Evolutionary conservation across 2,329 filamentous ascomycete genomes (phyloP), one percentile per base, ranked within the genome.

Genomic region (Oidium heveae): DNA sequence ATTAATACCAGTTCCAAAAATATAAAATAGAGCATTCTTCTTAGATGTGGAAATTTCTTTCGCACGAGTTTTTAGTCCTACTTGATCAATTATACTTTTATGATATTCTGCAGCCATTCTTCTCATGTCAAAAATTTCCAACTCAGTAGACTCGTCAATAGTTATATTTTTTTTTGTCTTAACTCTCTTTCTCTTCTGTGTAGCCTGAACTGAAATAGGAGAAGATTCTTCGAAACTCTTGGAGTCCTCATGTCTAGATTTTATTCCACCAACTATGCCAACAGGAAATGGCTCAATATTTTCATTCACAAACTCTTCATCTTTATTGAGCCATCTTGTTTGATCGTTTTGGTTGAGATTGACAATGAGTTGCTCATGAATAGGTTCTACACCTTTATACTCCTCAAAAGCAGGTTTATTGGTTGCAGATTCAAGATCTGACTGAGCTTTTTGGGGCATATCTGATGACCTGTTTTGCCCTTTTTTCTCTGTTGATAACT

Each of bases 1-100:
- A 44, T 73, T 75, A 49, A 81, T 68, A 7, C 78, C 77, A 51
- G 68, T 63, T 5, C 74, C 75, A 56, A 75, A 71, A 4, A 83
- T 71, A 69, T 75, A 82, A 60, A 73, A 71, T 12, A 72, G 71
- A 0, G 79, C 80, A 56, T 81, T 82, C 61, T 74, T 76, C 65
- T 76, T 82, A 1, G 78, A 76, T 44, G 73, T 67, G 0, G 65
- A 63, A 13, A 65, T 58, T 15, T 67, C 61, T 51, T 67, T 70
- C 36, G 70, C 66, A 6, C 52, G 55, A 67, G 66, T 59, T 58
- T 75, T 79, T 20, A 68, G 62, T 33, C 65, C 68, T 7, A 61
- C 61, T 9, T 70, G 71, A 13, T 66, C 65, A 0, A 65, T 68
- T 76, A 85, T 87, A 58, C 79, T 81, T 12, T 68, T 60, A 1